Evolutionary conservation across 257 asterid genomes (phyloP), one percentile per base, ranked within the genome.

Genomic region (Plantago elongata): DNA sequence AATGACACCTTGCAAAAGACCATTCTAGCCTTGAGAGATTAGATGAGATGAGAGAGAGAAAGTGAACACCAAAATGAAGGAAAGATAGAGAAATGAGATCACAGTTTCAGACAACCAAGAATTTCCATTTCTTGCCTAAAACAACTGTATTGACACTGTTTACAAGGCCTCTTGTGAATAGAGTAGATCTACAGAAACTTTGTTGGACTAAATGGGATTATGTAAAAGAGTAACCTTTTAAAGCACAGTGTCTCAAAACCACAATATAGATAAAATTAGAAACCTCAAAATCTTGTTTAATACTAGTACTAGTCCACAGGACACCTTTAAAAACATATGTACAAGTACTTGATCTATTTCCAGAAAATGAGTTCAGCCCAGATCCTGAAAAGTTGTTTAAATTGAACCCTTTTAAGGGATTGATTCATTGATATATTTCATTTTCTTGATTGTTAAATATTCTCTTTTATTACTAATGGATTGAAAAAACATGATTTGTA

Each of bases 1-100:
- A 80, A 83, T 42, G 88, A 78, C 88, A 88, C 66, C 82, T 76
- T 71, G 70, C 43, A 45, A 34, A 64, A 18, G 64, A 62, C 71
- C 55, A 57, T 40, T 68, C 69, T 45, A 68, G 66, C 67, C 77
- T 49, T 54, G 59, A 62, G 44, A 50, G 61, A 68, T 30, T 54
- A 62, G 58, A 51, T 22, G 45, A 50, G 61, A 68, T 30, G 57
- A 62, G 58, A 51, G 58, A 51, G 63, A 68, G 46, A 45, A 47
- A 54, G 27, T 60, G 46, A 52, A 48, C 29, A 54, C 55, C 44
- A 27, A 40, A 65, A 29, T 69, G 78, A 73, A 64, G 63, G 77
- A 70, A 34, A 71, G 74, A 69, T 57, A 58, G 61, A 77, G 59
- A 58, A 79, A 51, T 76, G 83, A 79, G 76, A 77, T 75, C 76